Base-by-base conservation (phyloP, 2,329 filamentous ascomycete species). In the Sporothrix brunneoviolacea region DNA sequence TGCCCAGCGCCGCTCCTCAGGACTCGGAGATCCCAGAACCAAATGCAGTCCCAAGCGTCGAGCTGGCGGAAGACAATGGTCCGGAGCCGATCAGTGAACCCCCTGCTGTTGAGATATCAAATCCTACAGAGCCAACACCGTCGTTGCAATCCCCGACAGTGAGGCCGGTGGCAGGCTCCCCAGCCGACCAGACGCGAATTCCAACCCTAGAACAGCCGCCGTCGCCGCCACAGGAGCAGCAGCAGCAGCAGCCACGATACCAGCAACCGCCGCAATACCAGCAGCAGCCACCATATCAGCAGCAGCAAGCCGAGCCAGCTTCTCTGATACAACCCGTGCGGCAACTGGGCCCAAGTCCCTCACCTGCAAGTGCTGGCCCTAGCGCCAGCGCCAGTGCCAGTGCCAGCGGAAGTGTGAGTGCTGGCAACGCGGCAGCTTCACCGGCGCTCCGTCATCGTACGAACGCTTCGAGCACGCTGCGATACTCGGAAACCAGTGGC, bases 401-500 rank as follows among this genome's bases (percentile, higher is more conserved):
- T 15, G 43, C 42, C 18, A 51, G 38, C 22, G 47, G 19, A 16
- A 43, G 27, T 8, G 33, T 16, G 32, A 50, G 28, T 7, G 27
- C 41, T 19, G 33, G 15, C 12, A 43, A 40, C 24, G 28, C 44
- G 12, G 42, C 41, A 6, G 47, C 48, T 33, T 52, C 57, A 1
- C 51, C 53, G 7, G 53, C 54, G 27, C 45, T 50, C n/a, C 50
- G 42, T 0, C 54, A 61, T 40, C 64, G 62, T 53, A 67, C 69
- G 8, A 66, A 65, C 46, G 66, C 66, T 9, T 65, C 68, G 7
- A 72, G 63, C 56, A 66, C 68, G 10, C 51, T 72, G 36, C 70
- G 76, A 33, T 73, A 73, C 56, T 80, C 77, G 13, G 67, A 65
- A 18, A 59, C 72, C 48, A 79, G 73, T 59, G 59, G 60, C 24